Evolutionary conservation across 177 flowering plant species (phyloP).

Genomic region (Vitis hybrid): DNA sequence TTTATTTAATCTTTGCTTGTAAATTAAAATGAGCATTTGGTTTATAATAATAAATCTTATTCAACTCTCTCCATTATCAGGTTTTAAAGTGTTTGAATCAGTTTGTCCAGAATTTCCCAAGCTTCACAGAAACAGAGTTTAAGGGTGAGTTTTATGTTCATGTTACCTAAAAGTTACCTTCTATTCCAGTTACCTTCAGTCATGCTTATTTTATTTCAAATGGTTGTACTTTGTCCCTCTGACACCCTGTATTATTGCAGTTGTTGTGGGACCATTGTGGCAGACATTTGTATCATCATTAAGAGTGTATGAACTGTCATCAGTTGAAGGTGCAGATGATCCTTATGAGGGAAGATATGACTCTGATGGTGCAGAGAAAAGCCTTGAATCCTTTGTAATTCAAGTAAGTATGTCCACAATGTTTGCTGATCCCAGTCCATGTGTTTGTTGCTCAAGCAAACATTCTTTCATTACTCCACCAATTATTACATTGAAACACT

Average conservation of each 20-base stretch:
- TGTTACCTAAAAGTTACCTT: background rate
- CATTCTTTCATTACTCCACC: background rate
- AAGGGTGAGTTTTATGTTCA: conserved; percentile 36
- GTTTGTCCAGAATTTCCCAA: conserved; percentile 80
- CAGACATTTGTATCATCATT: conserved; percentile 83
- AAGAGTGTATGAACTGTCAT: conserved; percentile 64
- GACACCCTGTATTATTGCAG: conserved; percentile 34
- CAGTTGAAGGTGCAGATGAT: conserved; percentile 71
- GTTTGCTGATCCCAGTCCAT: background rate
- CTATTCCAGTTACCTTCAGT: background rate
- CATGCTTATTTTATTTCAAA: background rate
- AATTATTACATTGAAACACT: background rate
- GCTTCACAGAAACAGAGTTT: conserved; percentile 61
- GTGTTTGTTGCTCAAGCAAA: background rate
- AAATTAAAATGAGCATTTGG: background rate
- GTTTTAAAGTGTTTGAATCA: conserved; percentile 94
- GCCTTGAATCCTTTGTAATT: conserved; percentile 85
- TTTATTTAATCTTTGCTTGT: background rate
- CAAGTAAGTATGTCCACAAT: conserved; percentile 52
- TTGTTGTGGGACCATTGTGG: conserved; percentile 78
- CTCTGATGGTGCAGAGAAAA: conserved; percentile 88
- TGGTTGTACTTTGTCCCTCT: background rate
- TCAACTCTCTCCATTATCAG: conserved; percentile 33
- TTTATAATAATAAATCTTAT: background rate
- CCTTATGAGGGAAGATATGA: conserved; percentile 72